Evolutionary conservation across 331 rosid genomes (phyloP), one percentile per base, ranked within the genome.

Genomic region (Spiraea crenata): DNA sequence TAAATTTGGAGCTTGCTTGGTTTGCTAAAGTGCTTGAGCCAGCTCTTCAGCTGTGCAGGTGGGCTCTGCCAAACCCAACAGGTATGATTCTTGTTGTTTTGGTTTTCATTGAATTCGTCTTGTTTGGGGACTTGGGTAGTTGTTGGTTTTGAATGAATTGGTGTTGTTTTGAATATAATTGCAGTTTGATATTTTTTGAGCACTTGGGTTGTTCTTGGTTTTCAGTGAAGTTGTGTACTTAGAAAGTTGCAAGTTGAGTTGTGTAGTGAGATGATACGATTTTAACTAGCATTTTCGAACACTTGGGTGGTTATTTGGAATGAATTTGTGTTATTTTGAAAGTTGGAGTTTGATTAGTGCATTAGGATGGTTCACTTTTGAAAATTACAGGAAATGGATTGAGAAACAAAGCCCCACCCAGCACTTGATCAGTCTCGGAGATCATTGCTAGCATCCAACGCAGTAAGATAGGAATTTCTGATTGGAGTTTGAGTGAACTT

Each of bases 401-500:
- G 40, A 85, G 74, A 83, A 79, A 70, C 69, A 79, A 80, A 44
- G 50, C 82, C 49, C 91, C 90, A 25, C 85, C 89, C 12, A 77
- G 76, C 64, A 86, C 75, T 74, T 88, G 89, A 14, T 89, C 96
- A 54, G 84, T 95, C 69, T 67, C 68, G 9, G 97, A 91, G 84
- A 91, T 95, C 86, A 76, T 91, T 71, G 79, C 92, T 42, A 79
- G 81, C 82, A 91, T 91, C 68, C 91, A 91, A 78, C 85, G 81
- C 70, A 89, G 92, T 84, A 91, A 91, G 84, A 83, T 80, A 67
- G 97, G 97, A 63, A 83, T 95, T 60, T 85, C 85, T 68, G 99
- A 89, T 82, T 95, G 97, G 97, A 95, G 90, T 75, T 86, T 95
- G 89, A 86, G 96, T 70, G 97, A 89, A 82, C 97, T 95, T 70